Evolutionary conservation across 257 asterid species (phyloP).

Genomic region (Nicotiana noctiflora): DNA sequence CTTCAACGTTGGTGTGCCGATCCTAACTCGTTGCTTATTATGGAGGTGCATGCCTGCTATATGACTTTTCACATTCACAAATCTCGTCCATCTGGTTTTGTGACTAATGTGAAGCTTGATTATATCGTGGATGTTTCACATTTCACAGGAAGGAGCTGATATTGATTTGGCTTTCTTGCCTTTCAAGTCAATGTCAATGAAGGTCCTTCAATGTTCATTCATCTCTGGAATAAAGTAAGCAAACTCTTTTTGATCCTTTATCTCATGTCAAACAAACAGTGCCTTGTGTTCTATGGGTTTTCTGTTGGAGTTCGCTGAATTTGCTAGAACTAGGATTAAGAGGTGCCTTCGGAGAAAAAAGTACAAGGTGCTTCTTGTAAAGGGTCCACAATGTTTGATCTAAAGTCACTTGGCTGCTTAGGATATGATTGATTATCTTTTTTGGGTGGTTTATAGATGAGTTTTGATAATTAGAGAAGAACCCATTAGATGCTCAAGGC

Average conservation of each 20-base stretch:
- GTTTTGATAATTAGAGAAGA: background rate
- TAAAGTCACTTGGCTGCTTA: background rate
- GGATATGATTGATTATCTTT: background rate
- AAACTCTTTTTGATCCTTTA: background rate
- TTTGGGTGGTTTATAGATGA: background rate
- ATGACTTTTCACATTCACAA: background rate
- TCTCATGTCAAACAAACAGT: background rate
- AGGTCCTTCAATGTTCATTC: conserved; percentile 79
- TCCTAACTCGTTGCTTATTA: conserved; percentile 62
- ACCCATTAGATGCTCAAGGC: background rate
- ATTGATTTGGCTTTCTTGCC: conserved; percentile 57
- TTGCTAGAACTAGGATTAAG: background rate
- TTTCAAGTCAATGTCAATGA: conserved; percentile 68
- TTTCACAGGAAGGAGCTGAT: conserved; percentile 60
- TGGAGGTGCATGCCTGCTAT: conserved; percentile 50
- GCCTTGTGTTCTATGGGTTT: background rate
- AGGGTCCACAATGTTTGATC: background rate
- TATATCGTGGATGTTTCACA: background rate
- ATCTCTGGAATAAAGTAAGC: conserved; percentile 68
- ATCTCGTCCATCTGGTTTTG: background rate
- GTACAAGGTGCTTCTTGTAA: background rate
- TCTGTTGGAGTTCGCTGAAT: too few relatives aligned
- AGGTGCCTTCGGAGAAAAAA: background rate
- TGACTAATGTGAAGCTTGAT: background rate
- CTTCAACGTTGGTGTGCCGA: conserved; percentile 68